These are phyloP conservation scores for Aspergillus avenaceus DNA, from an alignment of 495 filamentous ascomycete genomes.

Conservation along the genomic window DNA sequence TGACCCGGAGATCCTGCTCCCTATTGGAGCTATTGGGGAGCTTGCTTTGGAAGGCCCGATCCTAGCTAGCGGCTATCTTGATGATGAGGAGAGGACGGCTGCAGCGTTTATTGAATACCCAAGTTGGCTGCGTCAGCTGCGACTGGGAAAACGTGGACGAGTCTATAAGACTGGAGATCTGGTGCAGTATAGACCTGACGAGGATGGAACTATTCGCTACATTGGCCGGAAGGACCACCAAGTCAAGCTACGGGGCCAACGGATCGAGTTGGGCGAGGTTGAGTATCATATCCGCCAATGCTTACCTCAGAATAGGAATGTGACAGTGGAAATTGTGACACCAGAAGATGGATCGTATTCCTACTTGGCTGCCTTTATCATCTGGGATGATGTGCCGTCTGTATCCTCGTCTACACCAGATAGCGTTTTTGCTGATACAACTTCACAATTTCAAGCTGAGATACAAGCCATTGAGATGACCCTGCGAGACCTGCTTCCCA, in stretches of 20 bases:
- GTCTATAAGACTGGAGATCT: constrained; percentile 35
- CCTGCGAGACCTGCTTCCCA: not conserved
- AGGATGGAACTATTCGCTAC: constrained; percentile 34
- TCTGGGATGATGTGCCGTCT: not conserved
- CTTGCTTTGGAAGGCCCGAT: constrained; percentile 36
- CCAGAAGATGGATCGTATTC: not conserved
- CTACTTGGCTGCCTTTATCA: not conserved
- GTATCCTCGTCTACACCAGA: too few relatives aligned
- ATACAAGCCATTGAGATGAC: not conserved
- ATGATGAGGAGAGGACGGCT: constrained; percentile 24
- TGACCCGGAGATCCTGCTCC: constrained; percentile 22
- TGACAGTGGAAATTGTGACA: not conserved
- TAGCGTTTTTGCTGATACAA: not conserved
- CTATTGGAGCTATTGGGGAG: constrained; percentile 39
- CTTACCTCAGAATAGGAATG: not conserved
- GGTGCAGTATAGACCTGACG: constrained; percentile 39
- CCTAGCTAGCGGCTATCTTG: constrained; percentile 34
- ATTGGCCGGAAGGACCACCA: constrained; percentile 50
- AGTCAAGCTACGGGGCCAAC: constrained; percentile 49
- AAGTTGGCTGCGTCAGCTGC: constrained; percentile 25
- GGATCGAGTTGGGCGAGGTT: constrained; percentile 47
- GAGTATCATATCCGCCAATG: constrained; percentile 1
- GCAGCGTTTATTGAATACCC: constrained; percentile 30
- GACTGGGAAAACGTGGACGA: constrained; percentile 13
- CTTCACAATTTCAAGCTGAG: not conserved